A percentile compares a stretch with the other conserved stretches of the same genome.
Conservation (phyloP, 768 basidiomycete species). For the Rossbeevera mucosa region DNA sequence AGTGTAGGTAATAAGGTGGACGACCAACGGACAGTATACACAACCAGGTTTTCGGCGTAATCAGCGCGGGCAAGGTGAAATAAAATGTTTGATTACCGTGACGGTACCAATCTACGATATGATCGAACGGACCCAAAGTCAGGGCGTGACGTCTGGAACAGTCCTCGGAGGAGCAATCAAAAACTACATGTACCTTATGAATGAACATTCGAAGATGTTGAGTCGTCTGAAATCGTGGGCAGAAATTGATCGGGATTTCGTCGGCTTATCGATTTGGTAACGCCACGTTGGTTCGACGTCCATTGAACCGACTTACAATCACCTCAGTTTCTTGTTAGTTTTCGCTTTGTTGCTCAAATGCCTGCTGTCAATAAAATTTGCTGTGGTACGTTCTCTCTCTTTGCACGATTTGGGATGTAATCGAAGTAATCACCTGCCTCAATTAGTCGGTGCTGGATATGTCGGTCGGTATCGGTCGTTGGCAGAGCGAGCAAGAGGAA, state of each 20-base stretch:
- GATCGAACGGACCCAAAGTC: not conserved
- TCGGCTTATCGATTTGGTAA: not conserved
- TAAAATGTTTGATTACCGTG: not conserved
- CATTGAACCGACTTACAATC: not conserved
- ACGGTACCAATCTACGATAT: not conserved
- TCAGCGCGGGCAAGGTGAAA: not conserved
- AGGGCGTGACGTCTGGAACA: not conserved
- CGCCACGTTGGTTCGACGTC: not conserved
- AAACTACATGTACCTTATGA: not conserved
- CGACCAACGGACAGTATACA: not conserved
- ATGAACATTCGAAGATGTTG: not conserved
- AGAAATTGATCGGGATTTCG: not conserved
- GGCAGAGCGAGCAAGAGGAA: conserved; percentile 1
- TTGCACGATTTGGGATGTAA: not conserved
- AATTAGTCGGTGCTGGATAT: conserved; percentile 81
- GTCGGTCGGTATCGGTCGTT: conserved; percentile 58
- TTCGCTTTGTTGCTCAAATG: conserved; percentile 10
- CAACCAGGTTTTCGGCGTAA: not conserved
- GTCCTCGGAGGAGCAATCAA: not conserved
- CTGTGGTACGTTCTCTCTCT: conserved; percentile 62
- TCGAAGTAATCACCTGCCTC: conserved; percentile 6
- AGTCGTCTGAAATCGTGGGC: not conserved
- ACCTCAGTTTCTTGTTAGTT: not conserved
- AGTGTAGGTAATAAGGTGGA: not conserved
- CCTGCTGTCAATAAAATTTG: conserved; percentile 75